A percentile compares a stretch with the other conserved stretches of the same genome.
Evolutionary conservation across 140 eudicot genomes (phyloP).

Genomic region (Senecio squalidus): DNA sequence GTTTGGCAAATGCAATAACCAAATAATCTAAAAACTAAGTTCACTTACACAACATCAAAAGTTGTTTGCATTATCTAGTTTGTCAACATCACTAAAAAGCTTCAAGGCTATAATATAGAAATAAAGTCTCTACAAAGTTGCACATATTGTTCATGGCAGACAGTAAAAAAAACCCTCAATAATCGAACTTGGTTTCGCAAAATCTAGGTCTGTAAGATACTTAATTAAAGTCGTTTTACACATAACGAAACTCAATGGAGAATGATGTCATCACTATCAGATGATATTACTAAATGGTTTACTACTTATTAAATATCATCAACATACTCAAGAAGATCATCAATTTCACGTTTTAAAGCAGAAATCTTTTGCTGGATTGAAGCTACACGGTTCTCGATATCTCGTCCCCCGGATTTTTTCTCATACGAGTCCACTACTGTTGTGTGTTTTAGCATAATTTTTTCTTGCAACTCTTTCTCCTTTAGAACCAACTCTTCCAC

Average conservation of each 20-base stretch:
- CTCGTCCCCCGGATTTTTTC: constrained; percentile 75
- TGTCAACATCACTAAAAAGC: no score
- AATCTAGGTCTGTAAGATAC: constrained; percentile 1
- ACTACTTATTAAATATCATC: constrained; percentile 50
- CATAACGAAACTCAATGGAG: neutral
- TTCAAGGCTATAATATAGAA: no score
- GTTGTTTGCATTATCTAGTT: no score
- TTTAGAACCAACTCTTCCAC: constrained; percentile 81
- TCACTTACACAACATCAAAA: no score
- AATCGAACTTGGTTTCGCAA: neutral
- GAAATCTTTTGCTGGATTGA: constrained; percentile 75
- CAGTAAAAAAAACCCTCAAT: neutral
- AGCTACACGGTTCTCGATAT: constrained; percentile 73
- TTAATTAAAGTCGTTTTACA: neutral
- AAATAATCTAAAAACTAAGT: no score
- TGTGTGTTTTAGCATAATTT: constrained; percentile 71
- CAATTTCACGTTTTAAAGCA: constrained; percentile 75
- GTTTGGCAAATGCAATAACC: no score
- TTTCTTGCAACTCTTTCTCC: constrained; percentile 90
- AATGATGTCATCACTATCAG: neutral
- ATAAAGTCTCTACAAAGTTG: neutral
- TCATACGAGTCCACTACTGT: constrained; percentile 77
- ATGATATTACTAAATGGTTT: neutral
- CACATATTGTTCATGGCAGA: neutral
- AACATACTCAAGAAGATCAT: constrained; percentile 73